Base-by-base conservation (phyloP, 768 basidiomycete species). In the Termitomyces titanicus region DNA sequence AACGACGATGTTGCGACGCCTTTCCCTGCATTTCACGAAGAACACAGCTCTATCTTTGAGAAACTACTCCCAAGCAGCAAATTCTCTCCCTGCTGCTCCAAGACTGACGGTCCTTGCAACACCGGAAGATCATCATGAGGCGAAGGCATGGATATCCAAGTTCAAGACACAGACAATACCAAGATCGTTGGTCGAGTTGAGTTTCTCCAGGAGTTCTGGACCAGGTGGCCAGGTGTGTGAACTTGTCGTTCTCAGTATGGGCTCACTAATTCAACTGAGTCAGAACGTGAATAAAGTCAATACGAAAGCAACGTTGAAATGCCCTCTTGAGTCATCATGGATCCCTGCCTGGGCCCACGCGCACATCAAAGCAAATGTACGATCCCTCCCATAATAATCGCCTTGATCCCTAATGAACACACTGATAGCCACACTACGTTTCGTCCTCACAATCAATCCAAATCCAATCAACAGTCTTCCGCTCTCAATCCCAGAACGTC, bases 261-360 rank as follows among this genome's bases (percentile, higher is more conserved):
- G 5, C 18, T n/a, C 13, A n/a, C 24, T 18, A 12, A 44, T 37
- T 37, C 18, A 34, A 33, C 18, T 1, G 54, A 13, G 11, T 25
- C 61, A 92, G 89, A 90, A 93, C 60, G 91, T 93, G 37, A 93
- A 93, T 65, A 93, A 92, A 71, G 80, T 92, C n/a, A 92, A 89
- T 55, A 92, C 91, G 13, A 92, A 92, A 66, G 88, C 81, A 0
- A 85, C 82, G 0, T 61, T 87, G 15, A 76, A 86, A 39, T 89
- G 86, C 61, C 67, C 76, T 6, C 47, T 89, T 9, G 72, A 83
- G 49, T 72, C 78, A 1, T 51, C 69, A 1, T 91, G 89, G 89
- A 85, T 92, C 47, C 89, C 90, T 7, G 50, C 58, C 2, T 92
- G 89, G 90, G 81, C 85, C 4, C 70, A 66, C 31, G 70, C 77